Evolutionary conservation across 169 alveolate genomes (phyloP), one percentile per base, ranked within the genome.

Genomic region (Pseudocohnilembus persalinus): DNA sequence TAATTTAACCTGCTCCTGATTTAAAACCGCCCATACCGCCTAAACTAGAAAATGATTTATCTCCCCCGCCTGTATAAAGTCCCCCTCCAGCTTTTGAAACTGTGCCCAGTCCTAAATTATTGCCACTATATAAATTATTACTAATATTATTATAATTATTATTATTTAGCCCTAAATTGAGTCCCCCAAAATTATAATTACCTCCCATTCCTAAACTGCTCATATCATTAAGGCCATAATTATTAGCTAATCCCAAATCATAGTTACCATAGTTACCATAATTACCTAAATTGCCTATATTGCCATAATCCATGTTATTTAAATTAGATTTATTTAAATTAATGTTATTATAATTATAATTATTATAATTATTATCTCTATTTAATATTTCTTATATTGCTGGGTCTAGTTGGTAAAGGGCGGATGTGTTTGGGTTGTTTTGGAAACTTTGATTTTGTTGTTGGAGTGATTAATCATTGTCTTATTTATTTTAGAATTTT

Each of bases 191-290:
- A 63, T 79, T 35, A 33, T 31, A 29, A 33, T 77, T 29, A 0
- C 82, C 77, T 73, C 77, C 82, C 30, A 77, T 31, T 26, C 33
- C 63, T 0, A 68, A 72, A 77, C 74, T 72, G 29, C 74, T 68
- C 34, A 31, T n/a, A 20, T 72, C 68, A 11, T 20, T 30, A 1
- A 32, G 0, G 34, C 82, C 82, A n/a, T n/a, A n/a, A n/a, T n/a
- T n/a, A n/a, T n/a, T n/a, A n/a, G n/a, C n/a, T n/a, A n/a, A n/a
- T n/a, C n/a, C n/a, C n/a, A n/a, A n/a, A n/a, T n/a, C n/a, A n/a
- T n/a, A n/a, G n/a, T n/a, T n/a, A n/a, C n/a, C n/a, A n/a, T n/a
- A n/a, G n/a, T n/a, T n/a, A n/a, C n/a, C n/a, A n/a, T n/a, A n/a
- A n/a, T n/a, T n/a, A n/a, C 68, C 68, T 49, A 20, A 49, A 20